Base-by-base conservation (phyloP, 2,329 filamentous ascomycete genomes). In the Sclerotinia subarctica region DNA sequence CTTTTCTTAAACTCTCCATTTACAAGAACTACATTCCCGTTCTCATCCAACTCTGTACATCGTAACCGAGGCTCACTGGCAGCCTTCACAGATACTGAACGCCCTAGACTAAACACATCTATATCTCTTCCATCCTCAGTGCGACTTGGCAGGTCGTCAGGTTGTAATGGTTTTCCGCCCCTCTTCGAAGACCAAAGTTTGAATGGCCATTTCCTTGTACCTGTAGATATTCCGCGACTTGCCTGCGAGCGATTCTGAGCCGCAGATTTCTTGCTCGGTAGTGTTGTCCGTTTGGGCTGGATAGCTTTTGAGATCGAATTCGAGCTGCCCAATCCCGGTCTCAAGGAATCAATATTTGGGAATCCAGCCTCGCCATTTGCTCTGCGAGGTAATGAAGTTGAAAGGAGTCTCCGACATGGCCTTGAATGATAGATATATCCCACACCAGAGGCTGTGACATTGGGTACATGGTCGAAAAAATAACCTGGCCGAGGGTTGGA, bases 1-100 rank as follows among this genome's bases (percentile, higher is more conserved):
- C 89, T 95, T 84, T 99, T 99, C 81, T 95, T 96, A 80, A 97
- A 98, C 79, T 98, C 95, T 69, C 93, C 93, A 77, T 96, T 96
- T 26, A 96, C 91, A 68, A 98, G 83, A 26, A 94, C 96, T 35
- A 97, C 93, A 74, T 96, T 91, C 52, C 95, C 95, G 76, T 92
- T 88, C 78, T 94, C 93, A 75, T 98, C 93, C 69, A 98, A 92
- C 79, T 99, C 95, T 0, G 95, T 99, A 77, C 95, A 99, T 66
- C 95, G 86, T 73, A 99, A 82, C 69, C 93, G 89, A 42, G 94
- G 87, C 78, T 97, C 93, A 68, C 94, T 90, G 35, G 90, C 89
- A 3, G 92, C 90, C 79, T 94, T 95, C 58, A 88, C 85, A 64
- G 88, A 85, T 75, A 92, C 83, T 56, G 89, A 86, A 53, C 93